Evolutionary conservation across 2,329 filamentous ascomycete species (phyloP).

Genomic region (Lojkania enalia): DNA sequence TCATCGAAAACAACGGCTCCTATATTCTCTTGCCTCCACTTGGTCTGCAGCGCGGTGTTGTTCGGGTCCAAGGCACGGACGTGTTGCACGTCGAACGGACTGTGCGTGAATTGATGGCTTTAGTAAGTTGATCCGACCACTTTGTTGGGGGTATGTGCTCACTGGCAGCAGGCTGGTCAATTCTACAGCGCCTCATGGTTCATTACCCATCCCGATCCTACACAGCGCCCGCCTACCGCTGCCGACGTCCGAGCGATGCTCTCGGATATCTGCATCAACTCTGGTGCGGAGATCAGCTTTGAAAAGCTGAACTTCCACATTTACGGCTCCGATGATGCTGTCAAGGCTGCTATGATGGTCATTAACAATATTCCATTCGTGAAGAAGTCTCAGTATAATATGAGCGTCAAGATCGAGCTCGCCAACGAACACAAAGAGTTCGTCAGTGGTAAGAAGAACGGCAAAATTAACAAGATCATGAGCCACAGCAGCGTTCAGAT

Average conservation of each 20-base stretch:
- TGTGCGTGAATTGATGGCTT: conserved; percentile 90
- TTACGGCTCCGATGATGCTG: conserved; percentile 92
- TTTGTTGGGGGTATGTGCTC: conserved; percentile 14
- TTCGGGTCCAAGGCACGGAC: conserved; percentile 90
- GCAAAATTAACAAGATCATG: conserved; percentile 99
- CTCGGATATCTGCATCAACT: conserved; percentile 93
- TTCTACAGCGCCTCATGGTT: conserved; percentile 98
- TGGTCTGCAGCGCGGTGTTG: conserved; percentile 79
- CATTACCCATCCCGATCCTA: conserved; percentile 75
- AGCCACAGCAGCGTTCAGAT: conserved; percentile 99
- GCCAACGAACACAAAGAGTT: conserved; percentile 99
- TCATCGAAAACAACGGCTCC: conserved; percentile 94
- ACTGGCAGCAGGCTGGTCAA: conserved; percentile 72
- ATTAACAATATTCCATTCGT: conserved; percentile 91
- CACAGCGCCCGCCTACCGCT: conserved; percentile 62
- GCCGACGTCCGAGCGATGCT: conserved; percentile 86
- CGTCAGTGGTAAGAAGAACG: conserved; percentile 98
- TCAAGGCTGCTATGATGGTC: conserved; percentile 92
- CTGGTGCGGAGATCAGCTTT: conserved; percentile 90
- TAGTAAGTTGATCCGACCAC: conserved; percentile 61
- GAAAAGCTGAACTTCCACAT: conserved; percentile 93
- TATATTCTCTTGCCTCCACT: conserved; percentile 91
- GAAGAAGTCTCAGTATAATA: conserved; percentile 83
- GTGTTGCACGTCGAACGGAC: conserved; percentile 93
- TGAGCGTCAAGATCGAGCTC: conserved; percentile 96